phyloP scores from a whole-genome alignment of 2,329 filamentous ascomycete genomes.

The Calonectria honghensis region DNA sequence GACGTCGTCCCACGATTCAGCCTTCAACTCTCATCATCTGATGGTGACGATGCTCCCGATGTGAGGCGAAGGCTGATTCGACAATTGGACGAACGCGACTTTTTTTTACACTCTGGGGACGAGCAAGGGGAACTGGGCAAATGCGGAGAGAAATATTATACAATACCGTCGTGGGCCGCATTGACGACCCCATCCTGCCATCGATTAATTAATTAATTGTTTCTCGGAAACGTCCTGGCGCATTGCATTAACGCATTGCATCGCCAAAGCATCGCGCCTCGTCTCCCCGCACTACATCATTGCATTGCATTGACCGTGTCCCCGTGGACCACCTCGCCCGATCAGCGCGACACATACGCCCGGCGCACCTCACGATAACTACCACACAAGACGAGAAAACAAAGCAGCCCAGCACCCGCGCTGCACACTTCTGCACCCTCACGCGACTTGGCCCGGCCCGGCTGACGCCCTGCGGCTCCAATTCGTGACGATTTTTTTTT shows the following conservation, averaged over 20 bases:
- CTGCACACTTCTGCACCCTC: slow-evolving; percentile 21
- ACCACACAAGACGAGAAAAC: slow-evolving; percentile 18
- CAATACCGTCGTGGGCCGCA: slow-evolving; percentile 43
- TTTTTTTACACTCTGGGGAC: slow-evolving; percentile 37
- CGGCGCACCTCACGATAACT: slow-evolving; percentile 28
- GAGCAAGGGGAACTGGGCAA: slow-evolving; percentile 30
- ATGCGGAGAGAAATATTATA: slow-evolving; percentile 46
- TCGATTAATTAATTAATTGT: slow-evolving; percentile 42
- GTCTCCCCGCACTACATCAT: slow-evolving; percentile 19
- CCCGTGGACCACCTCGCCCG: slow-evolving; percentile 38
- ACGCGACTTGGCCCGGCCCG: slow-evolving; percentile 35
- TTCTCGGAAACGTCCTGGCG: slow-evolving; percentile 33
- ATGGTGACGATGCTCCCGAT: slow-evolving; percentile 47
- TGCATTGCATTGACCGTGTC: slow-evolving; percentile 39
- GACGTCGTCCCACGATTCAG: slow-evolving; percentile 50
- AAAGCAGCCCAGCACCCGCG: neutral
- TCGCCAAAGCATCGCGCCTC: slow-evolving; percentile 25
- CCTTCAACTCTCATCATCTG: slow-evolving; percentile 50
- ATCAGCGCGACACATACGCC: slow-evolving; percentile 23
- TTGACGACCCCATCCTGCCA: slow-evolving; percentile 25
- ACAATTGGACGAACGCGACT: slow-evolving; percentile 32
- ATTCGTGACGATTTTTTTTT: slow-evolving; percentile 22
- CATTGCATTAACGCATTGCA: slow-evolving; percentile 43
- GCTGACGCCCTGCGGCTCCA: slow-evolving; percentile 26
- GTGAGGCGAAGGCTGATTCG: slow-evolving; percentile 35